Percentiles rank a stretch among this genome's conserved stretches.
These are phyloP conservation scores for Albugo laibachii DNA, from an alignment of 352 stramenopile species.

Conservation along the genomic window DNA sequence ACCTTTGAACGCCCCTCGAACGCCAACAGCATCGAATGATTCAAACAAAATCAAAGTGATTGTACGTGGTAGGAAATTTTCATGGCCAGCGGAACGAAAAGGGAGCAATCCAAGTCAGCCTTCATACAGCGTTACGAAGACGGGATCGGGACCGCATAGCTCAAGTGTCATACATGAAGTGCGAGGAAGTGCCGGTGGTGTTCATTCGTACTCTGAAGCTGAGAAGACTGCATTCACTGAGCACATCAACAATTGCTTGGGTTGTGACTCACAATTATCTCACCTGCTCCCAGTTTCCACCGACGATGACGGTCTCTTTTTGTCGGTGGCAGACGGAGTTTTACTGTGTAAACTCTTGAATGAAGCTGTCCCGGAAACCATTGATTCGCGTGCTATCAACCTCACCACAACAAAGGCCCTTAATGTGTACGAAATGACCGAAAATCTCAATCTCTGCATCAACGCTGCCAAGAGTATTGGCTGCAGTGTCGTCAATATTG, in stretches of 20 bases:
- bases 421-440: constrained; percentile 76
- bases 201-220: constrained; percentile 82
- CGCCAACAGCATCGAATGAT: background rate
- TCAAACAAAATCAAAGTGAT: constrained; percentile 3
- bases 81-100: constrained; percentile 9
- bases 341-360: constrained; percentile 87
- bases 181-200: constrained; percentile 41
- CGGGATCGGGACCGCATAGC: background rate
- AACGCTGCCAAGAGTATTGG: constrained; percentile 86
- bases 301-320: constrained; percentile 55
- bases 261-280: constrained; percentile 36
- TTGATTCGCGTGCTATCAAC: constrained; percentile 80
- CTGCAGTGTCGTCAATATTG: constrained; percentile 87
- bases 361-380: constrained; percentile 78
- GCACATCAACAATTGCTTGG: constrained; percentile 83
- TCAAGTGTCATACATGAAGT: constrained; percentile 37
- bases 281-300: constrained; percentile 55
- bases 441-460: constrained; percentile 86
- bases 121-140: constrained; percentile 1
- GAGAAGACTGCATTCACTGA: constrained; percentile 81
- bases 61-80: background rate
- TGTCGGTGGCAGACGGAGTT: constrained; percentile 60
- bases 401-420: constrained; percentile 53
- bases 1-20: constrained; percentile 9
- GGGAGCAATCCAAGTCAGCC: constrained; percentile 23